Evolutionary conservation across 2,329 filamentous ascomycete species (phyloP).

Genomic region (Colletotrichum zoysiae): DNA sequence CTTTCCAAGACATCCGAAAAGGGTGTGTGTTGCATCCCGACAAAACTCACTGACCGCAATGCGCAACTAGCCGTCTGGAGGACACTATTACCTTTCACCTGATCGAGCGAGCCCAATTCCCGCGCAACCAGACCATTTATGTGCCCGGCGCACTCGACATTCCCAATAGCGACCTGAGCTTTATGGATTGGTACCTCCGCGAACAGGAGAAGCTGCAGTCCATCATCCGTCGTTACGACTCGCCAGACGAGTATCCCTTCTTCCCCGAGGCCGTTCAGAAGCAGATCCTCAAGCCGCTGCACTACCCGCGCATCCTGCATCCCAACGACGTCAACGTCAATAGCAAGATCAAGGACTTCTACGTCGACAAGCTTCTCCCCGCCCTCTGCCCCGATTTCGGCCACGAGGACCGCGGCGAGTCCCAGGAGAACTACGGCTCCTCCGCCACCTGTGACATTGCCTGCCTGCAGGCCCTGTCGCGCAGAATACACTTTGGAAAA

Average conservation of each 20-base stretch:
- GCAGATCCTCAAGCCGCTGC: constrained; percentile 87
- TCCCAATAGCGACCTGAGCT: constrained; percentile 78
- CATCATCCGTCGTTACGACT: constrained; percentile 92
- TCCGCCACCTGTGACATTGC: constrained; percentile 91
- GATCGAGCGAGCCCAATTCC: constrained; percentile 98
- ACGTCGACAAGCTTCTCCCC: constrained; percentile 86
- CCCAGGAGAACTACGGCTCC: constrained; percentile 95
- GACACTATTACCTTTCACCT: constrained; percentile 98
- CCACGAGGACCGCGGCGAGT: constrained; percentile 84
- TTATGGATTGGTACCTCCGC: constrained; percentile 93
- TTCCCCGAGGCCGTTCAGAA: constrained; percentile 84
- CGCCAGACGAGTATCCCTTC: constrained; percentile 97
- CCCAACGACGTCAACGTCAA: constrained; percentile 93
- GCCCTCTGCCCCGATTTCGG: constrained; percentile 83
- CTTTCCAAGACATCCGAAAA: constrained; percentile 28
- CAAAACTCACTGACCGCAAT: not conserved
- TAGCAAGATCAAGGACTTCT: constrained; percentile 85
- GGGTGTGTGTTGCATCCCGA: constrained; percentile 16
- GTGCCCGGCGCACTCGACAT: constrained; percentile 82
- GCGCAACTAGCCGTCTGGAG: constrained; percentile 82
- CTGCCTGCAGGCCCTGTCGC: constrained; percentile 88
- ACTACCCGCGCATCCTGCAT: constrained; percentile 91
- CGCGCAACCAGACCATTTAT: constrained; percentile 91
- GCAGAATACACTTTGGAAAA: constrained; percentile 97
- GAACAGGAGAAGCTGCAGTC: constrained; percentile 94